phyloP scores from a whole-genome alignment of 768 basidiomycete species.

The Tylopilus balloui region DNA sequence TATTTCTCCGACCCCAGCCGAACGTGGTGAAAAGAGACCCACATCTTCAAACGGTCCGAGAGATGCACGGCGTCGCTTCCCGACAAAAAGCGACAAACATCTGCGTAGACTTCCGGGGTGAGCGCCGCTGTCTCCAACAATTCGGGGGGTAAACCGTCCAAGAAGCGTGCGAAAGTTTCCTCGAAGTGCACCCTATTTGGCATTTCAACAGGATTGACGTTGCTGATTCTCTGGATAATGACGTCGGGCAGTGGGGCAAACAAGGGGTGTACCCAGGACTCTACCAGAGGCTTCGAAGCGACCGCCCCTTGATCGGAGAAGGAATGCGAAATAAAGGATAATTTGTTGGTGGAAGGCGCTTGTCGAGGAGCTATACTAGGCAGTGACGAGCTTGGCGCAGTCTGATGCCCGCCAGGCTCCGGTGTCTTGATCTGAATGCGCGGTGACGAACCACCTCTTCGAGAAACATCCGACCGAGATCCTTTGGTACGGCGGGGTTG shows the following conservation, averaged over 20 bases:
- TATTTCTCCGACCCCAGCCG: slow-evolving; percentile 56
- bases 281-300: slow-evolving; percentile 40
- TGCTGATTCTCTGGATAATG: slow-evolving; percentile 51
- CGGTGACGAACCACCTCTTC: slow-evolving; percentile 15
- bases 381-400: slow-evolving; percentile 18
- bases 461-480: slow-evolving; percentile 23
- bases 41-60: slow-evolving; percentile 44
- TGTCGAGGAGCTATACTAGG: slow-evolving; percentile 23
- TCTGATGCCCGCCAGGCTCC: slow-evolving; percentile 21
- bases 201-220: slow-evolving; percentile 54
- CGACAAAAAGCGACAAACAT: slow-evolving; percentile 45
- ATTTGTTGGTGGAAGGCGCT: slow-evolving; percentile 21
- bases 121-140: slow-evolving; percentile 60
- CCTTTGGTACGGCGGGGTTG: slow-evolving; percentile 21
- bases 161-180: slow-evolving; percentile 44
- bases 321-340: slow-evolving; percentile 45
- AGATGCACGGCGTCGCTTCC: slow-evolving; percentile 30
- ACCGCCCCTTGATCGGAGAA: slow-evolving; percentile 38
- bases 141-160: slow-evolving; percentile 47
- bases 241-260: slow-evolving; percentile 59
- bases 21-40: slow-evolving; percentile 58
- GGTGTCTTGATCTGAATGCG: slow-evolving; percentile 19
- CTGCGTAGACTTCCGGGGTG: slow-evolving; percentile 49
- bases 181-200: slow-evolving; percentile 54
- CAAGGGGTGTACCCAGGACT: slow-evolving; percentile 55